A percentile compares a stretch with the other conserved stretches of the same genome.
phyloP scores from a whole-genome alignment of 2,329 filamentous ascomycete species.

The Hypoxylon sp. region DNA sequence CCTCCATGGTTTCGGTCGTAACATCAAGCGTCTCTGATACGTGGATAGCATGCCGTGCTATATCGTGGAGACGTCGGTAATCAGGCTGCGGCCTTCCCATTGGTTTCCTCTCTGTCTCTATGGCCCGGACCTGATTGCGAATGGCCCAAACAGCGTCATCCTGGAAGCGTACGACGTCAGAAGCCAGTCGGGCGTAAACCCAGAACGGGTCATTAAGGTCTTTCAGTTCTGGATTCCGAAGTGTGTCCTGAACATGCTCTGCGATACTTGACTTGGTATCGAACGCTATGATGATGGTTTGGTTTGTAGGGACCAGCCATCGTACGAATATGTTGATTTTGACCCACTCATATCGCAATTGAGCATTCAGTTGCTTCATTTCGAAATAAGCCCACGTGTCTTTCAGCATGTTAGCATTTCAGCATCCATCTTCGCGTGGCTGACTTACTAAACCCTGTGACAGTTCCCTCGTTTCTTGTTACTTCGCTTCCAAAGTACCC shows the following conservation, averaged over 20 bases:
- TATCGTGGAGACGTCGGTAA: constrained; percentile 59
- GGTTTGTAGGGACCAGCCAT: not conserved
- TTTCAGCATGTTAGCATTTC: not conserved
- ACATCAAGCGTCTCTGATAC: constrained; percentile 61
- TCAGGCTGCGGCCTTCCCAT: constrained; percentile 51
- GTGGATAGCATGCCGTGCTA: constrained; percentile 62
- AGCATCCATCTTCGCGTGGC: not conserved
- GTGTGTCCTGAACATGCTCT: not conserved
- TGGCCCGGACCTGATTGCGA: not conserved
- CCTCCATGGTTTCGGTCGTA: constrained; percentile 51
- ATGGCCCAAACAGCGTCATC: not conserved
- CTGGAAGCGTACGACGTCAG: not conserved
- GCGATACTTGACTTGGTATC: not conserved
- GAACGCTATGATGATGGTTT: not conserved
- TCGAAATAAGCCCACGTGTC: constrained; percentile 1
- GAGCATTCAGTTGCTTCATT: not conserved
- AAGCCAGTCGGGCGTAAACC: not conserved
- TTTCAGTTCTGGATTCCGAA: not conserved
- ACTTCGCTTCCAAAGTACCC: not conserved
- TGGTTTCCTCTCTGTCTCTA: not conserved
- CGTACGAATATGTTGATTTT: not conserved
- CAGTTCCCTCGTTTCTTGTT: not conserved
- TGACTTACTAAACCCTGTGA: not conserved
- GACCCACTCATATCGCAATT: not conserved
- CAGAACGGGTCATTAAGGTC: not conserved